These are phyloP conservation scores for Irpex sp. DNA, from an alignment of 1,284 basidiomycete genomes.

Conservation along the genomic window DNA sequence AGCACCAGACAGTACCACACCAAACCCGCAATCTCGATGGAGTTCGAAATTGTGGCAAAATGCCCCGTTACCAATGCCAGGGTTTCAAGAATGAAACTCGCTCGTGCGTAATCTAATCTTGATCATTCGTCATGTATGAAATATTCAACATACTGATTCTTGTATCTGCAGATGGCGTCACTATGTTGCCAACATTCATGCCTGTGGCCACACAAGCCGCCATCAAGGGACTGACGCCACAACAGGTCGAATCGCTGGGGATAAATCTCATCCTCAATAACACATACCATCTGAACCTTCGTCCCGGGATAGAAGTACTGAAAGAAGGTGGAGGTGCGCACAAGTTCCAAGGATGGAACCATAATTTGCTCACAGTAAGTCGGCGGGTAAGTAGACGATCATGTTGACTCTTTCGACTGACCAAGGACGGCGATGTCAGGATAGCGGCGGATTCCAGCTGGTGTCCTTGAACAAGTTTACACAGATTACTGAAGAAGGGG, in stretches of 20 bases:
- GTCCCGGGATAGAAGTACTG: conserved; percentile 72
- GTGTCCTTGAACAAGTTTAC: conserved; percentile 83
- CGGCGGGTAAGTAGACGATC: not conserved
- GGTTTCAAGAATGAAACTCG: conserved; percentile 71
- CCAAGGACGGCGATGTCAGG: conserved; percentile 30
- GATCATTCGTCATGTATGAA: too few species aligned
- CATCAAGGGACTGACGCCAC: conserved; percentile 81
- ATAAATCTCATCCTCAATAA: conserved; percentile 81
- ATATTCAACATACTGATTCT: not conserved
- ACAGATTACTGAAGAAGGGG: conserved; percentile 81
- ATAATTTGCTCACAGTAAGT: conserved; percentile 73
- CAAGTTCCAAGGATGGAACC: conserved; percentile 79
- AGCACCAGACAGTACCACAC: not conserved
- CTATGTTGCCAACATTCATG: conserved; percentile 86
- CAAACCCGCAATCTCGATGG: conserved; percentile 39
- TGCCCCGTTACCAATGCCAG: conserved; percentile 76
- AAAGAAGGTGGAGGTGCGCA: conserved; percentile 77
- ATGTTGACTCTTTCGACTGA: not conserved
- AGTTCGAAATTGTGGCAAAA: conserved; percentile 76
- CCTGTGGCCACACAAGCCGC: conserved; percentile 87
- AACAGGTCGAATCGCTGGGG: conserved; percentile 78
- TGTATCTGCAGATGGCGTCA: conserved; percentile 59
- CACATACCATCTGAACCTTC: conserved; percentile 80
- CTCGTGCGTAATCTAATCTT: conserved; percentile 43
- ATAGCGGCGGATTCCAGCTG: conserved; percentile 84